Evolutionary conservation across 495 filamentous ascomycete genomes (phyloP).

Genomic region (Penicillium diatomitis): DNA sequence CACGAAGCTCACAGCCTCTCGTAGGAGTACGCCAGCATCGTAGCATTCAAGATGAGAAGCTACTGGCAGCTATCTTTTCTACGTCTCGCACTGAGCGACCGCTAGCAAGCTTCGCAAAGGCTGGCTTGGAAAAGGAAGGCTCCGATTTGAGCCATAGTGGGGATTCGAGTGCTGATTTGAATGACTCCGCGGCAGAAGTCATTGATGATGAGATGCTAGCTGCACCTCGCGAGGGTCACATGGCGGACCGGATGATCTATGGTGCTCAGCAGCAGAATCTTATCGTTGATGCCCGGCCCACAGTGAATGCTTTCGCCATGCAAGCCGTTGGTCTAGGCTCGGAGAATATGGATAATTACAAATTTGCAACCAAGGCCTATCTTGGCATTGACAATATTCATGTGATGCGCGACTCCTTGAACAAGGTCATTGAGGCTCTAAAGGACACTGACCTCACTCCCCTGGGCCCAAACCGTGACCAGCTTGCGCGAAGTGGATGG

Average conservation of each 20-base stretch:
- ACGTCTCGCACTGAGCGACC: slow-evolving; percentile 48
- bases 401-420: slow-evolving; percentile 89
- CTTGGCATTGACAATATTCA: slow-evolving; percentile 99
- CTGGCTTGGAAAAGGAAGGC: slow-evolving; percentile 42
- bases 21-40: slow-evolving; percentile 81
- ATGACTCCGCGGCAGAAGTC: slow-evolving; percentile 49
- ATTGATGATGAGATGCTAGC: slow-evolving; percentile 66
- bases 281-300: slow-evolving; percentile 94
- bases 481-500: slow-evolving; percentile 79
- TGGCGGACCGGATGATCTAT: slow-evolving; percentile 57
- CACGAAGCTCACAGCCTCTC: slow-evolving; percentile 85
- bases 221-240: slow-evolving; percentile 25
- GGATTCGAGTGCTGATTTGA: slow-evolving; percentile 29
- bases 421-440: slow-evolving; percentile 79
- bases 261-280: slow-evolving; percentile 91
- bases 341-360: slow-evolving; percentile 98
- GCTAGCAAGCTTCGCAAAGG: slow-evolving; percentile 33
- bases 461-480: slow-evolving; percentile 73
- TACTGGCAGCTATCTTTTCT: slow-evolving; percentile 89
- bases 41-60: slow-evolving; percentile 91
- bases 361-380: slow-evolving; percentile 82
- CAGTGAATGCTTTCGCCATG: slow-evolving; percentile 93
- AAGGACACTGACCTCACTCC: slow-evolving; percentile 88
- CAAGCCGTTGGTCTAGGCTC: slow-evolving; percentile 88
- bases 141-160: slow-evolving; percentile 51